Evolutionary conservation across 1,139 yeast genomes (phyloP).

Genomic region (Zygosaccharomyces sapae): DNA sequence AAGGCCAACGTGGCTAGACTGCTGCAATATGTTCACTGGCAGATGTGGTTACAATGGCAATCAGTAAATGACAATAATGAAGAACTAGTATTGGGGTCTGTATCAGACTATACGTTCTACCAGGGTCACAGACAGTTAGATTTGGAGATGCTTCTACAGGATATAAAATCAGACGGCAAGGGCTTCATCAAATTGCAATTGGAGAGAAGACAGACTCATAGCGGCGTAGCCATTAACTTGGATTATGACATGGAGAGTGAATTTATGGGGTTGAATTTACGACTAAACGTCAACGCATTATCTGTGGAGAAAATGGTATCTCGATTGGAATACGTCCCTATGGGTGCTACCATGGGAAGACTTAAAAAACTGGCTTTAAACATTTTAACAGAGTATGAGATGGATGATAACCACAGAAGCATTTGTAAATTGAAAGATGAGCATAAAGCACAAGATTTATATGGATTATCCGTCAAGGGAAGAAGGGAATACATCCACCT

Average conservation of each 20-base stretch:
- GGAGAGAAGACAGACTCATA: conserved; percentile 10
- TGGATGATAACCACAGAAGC: conserved; percentile 9
- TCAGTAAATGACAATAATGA: conserved; percentile 5
- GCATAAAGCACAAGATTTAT: conserved; percentile 22
- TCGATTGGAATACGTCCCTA: conserved; percentile 13
- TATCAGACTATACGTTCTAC: conserved; percentile 11
- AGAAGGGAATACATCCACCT: conserved; percentile 16
- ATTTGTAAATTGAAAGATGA: conserved; percentile 19
- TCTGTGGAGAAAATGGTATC: conserved; percentile 22
- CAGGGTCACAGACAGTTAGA: conserved; percentile 11
- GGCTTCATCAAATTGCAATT: conserved; percentile 18
- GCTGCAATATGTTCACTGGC: conserved; percentile 28
- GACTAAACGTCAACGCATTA: conserved; percentile 24
- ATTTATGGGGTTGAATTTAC: conserved; percentile 19
- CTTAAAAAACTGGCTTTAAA: conserved; percentile 18
- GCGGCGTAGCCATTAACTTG: conserved; percentile 11
- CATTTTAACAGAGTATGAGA: conserved; percentile 23
- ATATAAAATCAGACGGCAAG: conserved; percentile 15
- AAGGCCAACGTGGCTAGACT: conserved; percentile 24
- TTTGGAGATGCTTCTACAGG: conserved; percentile 14
- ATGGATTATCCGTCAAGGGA: conserved; percentile 28
- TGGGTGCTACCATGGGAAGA: conserved; percentile 18
- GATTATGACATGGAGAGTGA: conserved; percentile 21
- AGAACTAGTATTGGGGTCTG: conserved; percentile 3
- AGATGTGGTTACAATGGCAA: conserved; percentile 8